phyloP scores from a whole-genome alignment of 2,329 filamentous ascomycete species.

The Ophiocordyceps camponoti-saundersi region DNA sequence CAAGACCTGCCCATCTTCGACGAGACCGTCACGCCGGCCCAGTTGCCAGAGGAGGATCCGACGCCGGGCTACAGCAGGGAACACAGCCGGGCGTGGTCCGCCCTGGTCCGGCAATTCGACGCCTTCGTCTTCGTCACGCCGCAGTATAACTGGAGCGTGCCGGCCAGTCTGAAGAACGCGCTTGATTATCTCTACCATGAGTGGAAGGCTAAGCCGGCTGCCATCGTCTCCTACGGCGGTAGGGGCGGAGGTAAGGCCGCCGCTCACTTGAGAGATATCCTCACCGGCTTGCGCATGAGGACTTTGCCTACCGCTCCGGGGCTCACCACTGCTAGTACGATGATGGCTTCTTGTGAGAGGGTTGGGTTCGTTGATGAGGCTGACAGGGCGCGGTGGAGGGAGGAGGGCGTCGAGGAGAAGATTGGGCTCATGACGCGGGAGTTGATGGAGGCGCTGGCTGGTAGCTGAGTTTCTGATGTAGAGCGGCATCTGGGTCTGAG shows the following conservation, averaged over 20 bases:
- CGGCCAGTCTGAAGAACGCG: slow-evolving; percentile 41
- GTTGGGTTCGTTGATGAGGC: neutral
- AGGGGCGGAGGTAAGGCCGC: slow-evolving; percentile 16
- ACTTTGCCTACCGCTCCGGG: neutral
- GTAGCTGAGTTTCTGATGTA: too few relatives aligned
- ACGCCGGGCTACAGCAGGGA: slow-evolving; percentile 16
- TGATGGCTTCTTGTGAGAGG: neutral
- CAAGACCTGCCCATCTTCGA: slow-evolving; percentile 27
- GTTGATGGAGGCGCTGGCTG: neutral
- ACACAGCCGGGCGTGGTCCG: slow-evolving; percentile 27
- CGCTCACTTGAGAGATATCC: slow-evolving; percentile 5
- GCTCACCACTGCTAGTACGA: neutral
- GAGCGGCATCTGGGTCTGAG: too few relatives aligned
- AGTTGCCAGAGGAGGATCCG: slow-evolving; percentile 14
- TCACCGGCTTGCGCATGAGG: slow-evolving; percentile 5
- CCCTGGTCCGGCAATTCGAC: slow-evolving; percentile 23
- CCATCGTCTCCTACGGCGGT: slow-evolving; percentile 37
- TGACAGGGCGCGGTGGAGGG: neutral
- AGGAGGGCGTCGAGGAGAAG: neutral
- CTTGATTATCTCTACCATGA: slow-evolving; percentile 44
- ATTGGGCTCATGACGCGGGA: neutral
- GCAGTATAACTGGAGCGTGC: slow-evolving; percentile 39
- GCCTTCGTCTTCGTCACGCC: slow-evolving; percentile 32
- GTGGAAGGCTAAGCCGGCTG: slow-evolving; percentile 36
- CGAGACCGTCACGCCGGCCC: slow-evolving; percentile 21